These are phyloP conservation scores for Phoma sp. DNA, from an alignment of 2,329 filamentous ascomycete species.

Conservation along the genomic window DNA sequence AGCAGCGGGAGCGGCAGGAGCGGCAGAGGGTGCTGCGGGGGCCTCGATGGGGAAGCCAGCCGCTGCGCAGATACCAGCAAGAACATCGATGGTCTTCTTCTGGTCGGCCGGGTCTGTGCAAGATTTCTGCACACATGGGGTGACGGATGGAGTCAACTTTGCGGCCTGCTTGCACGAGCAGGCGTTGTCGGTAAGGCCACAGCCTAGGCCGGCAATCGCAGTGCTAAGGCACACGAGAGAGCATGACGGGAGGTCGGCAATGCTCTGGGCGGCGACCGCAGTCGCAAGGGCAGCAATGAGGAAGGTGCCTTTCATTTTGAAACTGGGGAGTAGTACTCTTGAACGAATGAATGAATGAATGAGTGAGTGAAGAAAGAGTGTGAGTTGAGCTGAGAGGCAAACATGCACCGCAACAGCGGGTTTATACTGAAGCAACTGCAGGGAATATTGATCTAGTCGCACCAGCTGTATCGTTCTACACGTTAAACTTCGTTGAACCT, in stretches of 20 bases:
- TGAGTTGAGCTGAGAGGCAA: background rate
- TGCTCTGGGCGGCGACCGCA: conserved; percentile 48
- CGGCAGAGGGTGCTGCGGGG: conserved; percentile 1
- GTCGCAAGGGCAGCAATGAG: conserved; percentile 44
- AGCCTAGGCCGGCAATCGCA: conserved; percentile 46
- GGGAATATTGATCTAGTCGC: background rate
- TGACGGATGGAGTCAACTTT: conserved; percentile 46
- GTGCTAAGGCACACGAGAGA: conserved; percentile 41
- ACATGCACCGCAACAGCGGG: background rate
- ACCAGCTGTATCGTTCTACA: background rate
- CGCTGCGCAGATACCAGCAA: conserved; percentile 34
- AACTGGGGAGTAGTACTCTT: background rate
- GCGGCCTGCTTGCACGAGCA: conserved; percentile 55
- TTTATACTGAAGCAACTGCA: conserved; percentile 9
- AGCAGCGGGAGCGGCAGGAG: background rate
- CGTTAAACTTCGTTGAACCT: no score
- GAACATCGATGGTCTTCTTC: conserved; percentile 27
- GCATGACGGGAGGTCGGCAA: conserved; percentile 51
- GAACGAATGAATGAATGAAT: no score
- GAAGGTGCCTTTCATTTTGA: conserved; percentile 35
- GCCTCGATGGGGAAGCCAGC: conserved; percentile 31
- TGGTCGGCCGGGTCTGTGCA: conserved; percentile 48
- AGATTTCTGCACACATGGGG: conserved; percentile 51
- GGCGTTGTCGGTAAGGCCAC: conserved; percentile 51
- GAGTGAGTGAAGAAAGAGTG: background rate